phyloP scores from a whole-genome alignment of 495 filamentous ascomycete species.

The Filosporella fistucella region DNA sequence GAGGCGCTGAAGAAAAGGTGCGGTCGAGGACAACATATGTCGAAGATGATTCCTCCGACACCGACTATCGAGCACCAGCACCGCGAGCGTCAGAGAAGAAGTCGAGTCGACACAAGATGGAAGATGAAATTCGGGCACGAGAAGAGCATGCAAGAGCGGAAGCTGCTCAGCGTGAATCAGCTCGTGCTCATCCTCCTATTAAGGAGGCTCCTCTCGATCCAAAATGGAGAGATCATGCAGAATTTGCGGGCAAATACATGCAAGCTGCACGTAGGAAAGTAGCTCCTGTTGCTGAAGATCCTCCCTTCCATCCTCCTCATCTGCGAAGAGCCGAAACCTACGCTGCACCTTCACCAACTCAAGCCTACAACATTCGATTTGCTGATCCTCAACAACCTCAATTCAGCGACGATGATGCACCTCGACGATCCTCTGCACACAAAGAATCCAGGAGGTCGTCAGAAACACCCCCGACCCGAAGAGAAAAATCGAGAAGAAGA shows the following conservation, averaged over 20 bases:
- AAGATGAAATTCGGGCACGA: constrained; percentile 14
- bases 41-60: constrained; percentile 34
- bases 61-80: constrained; percentile 20
- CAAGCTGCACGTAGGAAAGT: constrained; percentile 19
- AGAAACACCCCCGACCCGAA: constrained; percentile 14
- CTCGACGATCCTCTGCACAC: constrained; percentile 21
- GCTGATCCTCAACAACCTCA: constrained; percentile 6
- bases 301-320: constrained; percentile 1
- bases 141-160: constrained; percentile 15
- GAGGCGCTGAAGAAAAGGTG: constrained; percentile 42
- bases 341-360: constrained; percentile 3
- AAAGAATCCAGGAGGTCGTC: constrained; percentile 11
- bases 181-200: not conserved
- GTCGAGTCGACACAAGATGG: constrained; percentile 12
- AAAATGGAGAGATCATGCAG: constrained; percentile 21
- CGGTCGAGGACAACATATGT: constrained; percentile 22
- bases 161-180: constrained; percentile 1
- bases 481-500: constrained; percentile 14
- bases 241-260: constrained; percentile 21
- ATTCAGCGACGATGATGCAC: constrained; percentile 23
- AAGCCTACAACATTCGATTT: constrained; percentile 15
- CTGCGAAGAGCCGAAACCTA: constrained; percentile 23
- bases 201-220: constrained; percentile 15
- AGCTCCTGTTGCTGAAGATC: constrained; percentile 1
- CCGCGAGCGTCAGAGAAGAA: constrained; percentile 16